Evolutionary conservation across 768 basidiomycete species (phyloP).

Genomic region (Trametes villosa): DNA sequence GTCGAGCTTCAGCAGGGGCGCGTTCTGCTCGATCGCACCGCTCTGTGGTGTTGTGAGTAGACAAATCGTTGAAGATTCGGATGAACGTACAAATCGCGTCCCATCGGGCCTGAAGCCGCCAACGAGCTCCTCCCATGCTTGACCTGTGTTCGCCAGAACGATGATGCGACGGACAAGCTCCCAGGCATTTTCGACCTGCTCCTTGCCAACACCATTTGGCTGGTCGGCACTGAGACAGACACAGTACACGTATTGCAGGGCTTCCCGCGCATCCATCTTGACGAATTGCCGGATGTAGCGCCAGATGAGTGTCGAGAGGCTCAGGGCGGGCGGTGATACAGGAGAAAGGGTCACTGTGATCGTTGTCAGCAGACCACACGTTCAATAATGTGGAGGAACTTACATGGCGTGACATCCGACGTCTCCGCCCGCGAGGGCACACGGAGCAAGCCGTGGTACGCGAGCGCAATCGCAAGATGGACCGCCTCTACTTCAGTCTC

Average conservation of each 20-base stretch:
- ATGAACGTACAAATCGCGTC: slow-evolving; percentile 74
- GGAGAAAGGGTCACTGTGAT: slow-evolving; percentile 68
- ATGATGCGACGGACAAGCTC: slow-evolving; percentile 80
- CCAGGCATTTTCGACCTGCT: slow-evolving; percentile 84
- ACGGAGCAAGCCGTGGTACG: slow-evolving; percentile 91
- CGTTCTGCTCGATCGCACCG: slow-evolving; percentile 86
- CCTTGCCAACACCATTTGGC: slow-evolving; percentile 69
- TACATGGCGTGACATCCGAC: slow-evolving; percentile 83
- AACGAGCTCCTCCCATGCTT: slow-evolving; percentile 90
- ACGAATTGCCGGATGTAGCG: slow-evolving; percentile 93
- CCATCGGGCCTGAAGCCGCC: slow-evolving; percentile 93
- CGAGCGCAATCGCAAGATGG: slow-evolving; percentile 88
- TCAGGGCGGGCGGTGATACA: slow-evolving; percentile 70
- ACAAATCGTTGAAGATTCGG: background rate
- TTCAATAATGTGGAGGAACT: slow-evolving; percentile 33
- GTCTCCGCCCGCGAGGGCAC: slow-evolving; percentile 82
- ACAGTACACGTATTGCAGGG: slow-evolving; percentile 92
- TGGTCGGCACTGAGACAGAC: slow-evolving; percentile 80
- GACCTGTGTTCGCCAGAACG: slow-evolving; percentile 74
- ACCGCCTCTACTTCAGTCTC: slow-evolving; percentile 93
- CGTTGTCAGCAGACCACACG: background rate
- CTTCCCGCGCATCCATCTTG: slow-evolving; percentile 91
- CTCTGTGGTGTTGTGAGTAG: slow-evolving; percentile 48
- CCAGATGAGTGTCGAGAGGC: slow-evolving; percentile 85
- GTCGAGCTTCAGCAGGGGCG: slow-evolving; percentile 72